Conservation (phyloP, 495 filamentous ascomycete species). For the Thermothielavioides terrestris region DNA sequence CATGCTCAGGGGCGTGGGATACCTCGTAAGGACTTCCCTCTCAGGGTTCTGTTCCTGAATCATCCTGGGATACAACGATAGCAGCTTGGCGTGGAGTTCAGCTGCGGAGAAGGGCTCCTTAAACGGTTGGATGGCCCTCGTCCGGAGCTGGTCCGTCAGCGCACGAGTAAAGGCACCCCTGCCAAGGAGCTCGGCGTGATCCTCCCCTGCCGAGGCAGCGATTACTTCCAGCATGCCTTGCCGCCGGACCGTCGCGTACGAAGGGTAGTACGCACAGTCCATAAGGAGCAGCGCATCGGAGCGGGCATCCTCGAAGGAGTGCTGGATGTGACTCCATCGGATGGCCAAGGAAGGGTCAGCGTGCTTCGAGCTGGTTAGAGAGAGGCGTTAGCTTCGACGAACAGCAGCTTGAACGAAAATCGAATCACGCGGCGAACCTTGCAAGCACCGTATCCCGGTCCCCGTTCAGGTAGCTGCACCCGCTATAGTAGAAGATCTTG, state of each 20-base stretch:
- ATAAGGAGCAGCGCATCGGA: constrained; percentile 43
- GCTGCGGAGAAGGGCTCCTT: constrained; percentile 34
- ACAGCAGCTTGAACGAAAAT: neutral
- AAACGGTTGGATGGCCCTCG: constrained; percentile 30
- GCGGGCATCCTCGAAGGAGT: constrained; percentile 36
- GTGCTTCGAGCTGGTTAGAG: constrained; percentile 34
- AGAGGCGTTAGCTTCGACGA: neutral
- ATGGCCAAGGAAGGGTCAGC: constrained; percentile 32
- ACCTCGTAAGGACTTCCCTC: constrained; percentile 31
- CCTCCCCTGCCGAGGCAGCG: constrained; percentile 39
- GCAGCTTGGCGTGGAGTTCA: constrained; percentile 39
- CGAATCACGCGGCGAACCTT: constrained; percentile 25
- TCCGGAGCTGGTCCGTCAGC: constrained; percentile 34
- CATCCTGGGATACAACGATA: constrained; percentile 35
- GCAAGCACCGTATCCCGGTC: constrained; percentile 41
- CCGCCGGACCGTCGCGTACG: constrained; percentile 31
- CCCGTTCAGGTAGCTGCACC: constrained; percentile 38
- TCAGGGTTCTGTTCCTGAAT: constrained; percentile 36
- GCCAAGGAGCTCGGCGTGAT: constrained; percentile 32
- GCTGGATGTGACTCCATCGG: constrained; percentile 41
- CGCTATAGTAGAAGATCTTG: constrained; percentile 42
- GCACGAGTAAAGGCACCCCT: constrained; percentile 38
- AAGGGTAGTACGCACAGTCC: constrained; percentile 42
- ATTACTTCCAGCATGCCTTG: constrained; percentile 41
- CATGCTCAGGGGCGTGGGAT: constrained; percentile 39